A percentile compares a stretch with the other conserved stretches of the same genome.
These are phyloP conservation scores for Aeminium ludgeri DNA, from an alignment of 495 filamentous ascomycete species.

Conservation along the genomic window DNA sequence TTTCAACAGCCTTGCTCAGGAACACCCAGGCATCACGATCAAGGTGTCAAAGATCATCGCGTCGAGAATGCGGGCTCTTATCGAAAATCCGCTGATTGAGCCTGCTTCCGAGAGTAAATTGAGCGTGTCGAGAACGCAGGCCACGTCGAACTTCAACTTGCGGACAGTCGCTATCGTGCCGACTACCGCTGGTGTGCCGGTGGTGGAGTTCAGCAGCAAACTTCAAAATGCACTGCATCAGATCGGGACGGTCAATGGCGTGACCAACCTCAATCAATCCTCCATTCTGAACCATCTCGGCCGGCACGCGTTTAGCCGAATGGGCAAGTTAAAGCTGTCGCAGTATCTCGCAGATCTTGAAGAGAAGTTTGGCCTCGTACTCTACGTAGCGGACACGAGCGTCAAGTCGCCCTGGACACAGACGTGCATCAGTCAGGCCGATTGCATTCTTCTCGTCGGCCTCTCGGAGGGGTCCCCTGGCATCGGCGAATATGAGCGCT, in stretches of 20 bases:
- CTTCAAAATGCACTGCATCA: slow-evolving; percentile 73
- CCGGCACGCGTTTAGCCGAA: slow-evolving; percentile 86
- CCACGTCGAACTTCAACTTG: slow-evolving; percentile 77
- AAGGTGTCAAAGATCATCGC: slow-evolving; percentile 98
- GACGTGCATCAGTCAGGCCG: slow-evolving; percentile 90
- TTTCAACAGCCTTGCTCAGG: slow-evolving; percentile 92
- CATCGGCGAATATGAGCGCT: slow-evolving; percentile 91
- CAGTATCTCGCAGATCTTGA: slow-evolving; percentile 94
- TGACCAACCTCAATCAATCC: slow-evolving; percentile 82
- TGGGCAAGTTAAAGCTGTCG: slow-evolving; percentile 91
- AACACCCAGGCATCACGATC: slow-evolving; percentile 95
- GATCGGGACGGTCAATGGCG: slow-evolving; percentile 73
- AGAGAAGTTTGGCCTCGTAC: slow-evolving; percentile 87
- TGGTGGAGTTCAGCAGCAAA: slow-evolving; percentile 87
- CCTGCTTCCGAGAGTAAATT: slow-evolving; percentile 27
- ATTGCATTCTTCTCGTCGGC: slow-evolving; percentile 84
- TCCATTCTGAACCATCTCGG: slow-evolving; percentile 89
- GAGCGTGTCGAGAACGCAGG: slow-evolving; percentile 44
- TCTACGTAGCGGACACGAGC: slow-evolving; percentile 95
- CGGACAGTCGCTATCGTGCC: slow-evolving; percentile 85
- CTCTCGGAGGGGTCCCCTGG: slow-evolving; percentile 75
- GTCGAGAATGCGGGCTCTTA: slow-evolving; percentile 73
- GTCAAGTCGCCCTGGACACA: slow-evolving; percentile 97
- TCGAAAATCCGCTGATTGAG: slow-evolving; percentile 63
- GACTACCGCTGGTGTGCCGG: slow-evolving; percentile 78